Percentiles rank a stretch among this genome's conserved stretches.
These are phyloP conservation scores for Syzygium grande DNA, from an alignment of 345 rosid species.

Conservation along the genomic window DNA sequence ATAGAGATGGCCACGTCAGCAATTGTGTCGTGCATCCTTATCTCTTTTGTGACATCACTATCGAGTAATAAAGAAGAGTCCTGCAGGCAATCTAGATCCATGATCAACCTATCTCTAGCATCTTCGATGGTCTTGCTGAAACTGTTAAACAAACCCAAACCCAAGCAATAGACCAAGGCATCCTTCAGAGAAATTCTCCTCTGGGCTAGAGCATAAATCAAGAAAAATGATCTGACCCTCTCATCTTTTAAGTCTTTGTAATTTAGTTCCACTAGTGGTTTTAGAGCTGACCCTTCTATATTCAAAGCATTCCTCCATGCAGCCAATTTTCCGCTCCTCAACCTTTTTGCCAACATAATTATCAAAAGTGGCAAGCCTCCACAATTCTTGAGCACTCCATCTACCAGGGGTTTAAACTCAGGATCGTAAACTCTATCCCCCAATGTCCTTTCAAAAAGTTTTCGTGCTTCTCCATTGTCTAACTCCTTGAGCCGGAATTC, in stretches of 20 bases:
- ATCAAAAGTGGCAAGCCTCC: neutral
- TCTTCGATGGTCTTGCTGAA: rapidly evolving
- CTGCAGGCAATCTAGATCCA: rapidly evolving
- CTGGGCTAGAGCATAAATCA: rapidly evolving
- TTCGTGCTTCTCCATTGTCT: rapidly evolving
- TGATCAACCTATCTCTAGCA: rapidly evolving
- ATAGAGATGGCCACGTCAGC: neutral
- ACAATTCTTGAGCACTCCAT: neutral
- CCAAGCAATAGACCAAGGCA: rapidly evolving
- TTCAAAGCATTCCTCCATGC: rapidly evolving
- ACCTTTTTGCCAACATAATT: rapidly evolving
- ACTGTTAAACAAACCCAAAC: neutral
- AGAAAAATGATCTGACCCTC: neutral
- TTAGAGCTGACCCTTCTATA: rapidly evolving
- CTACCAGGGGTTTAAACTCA: rapidly evolving
- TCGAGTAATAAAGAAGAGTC: neutral
- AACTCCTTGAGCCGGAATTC: rapidly evolving
- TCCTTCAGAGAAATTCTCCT: rapidly evolving
- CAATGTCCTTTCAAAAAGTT: rapidly evolving
- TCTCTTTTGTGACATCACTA: too few relatives aligned
- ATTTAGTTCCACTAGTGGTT: rapidly evolving
- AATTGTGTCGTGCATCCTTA: neutral
- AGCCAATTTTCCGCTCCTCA: rapidly evolving
- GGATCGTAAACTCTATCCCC: rapidly evolving
- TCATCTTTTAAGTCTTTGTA: neutral